Evolutionary conservation across 2,329 filamentous ascomycete genomes (phyloP), one percentile per base, ranked within the genome.

Genomic region (Onygenales sp.): DNA sequence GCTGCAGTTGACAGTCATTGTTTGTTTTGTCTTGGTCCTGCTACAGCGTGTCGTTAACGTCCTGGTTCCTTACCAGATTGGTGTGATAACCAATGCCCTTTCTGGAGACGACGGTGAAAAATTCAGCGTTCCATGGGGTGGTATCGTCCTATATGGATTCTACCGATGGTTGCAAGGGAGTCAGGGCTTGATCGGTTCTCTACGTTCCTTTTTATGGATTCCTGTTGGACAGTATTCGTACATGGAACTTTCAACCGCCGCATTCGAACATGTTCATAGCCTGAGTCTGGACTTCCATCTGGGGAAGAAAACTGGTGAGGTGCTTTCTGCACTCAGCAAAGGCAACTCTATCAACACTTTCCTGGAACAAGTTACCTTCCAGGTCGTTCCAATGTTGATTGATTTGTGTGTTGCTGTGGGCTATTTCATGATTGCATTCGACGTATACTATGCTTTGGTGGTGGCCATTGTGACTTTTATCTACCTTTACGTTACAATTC

Each of bases 171-270:
- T 97, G 13, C 93, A 97, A 70, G 93, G 93, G 2, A 85, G 83
- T 51, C 93, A 92, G 55, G 93, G 93, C 17, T 75, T 97, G 46
- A 79, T 98, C 36, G 90, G 90, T 7, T 92, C 89, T 1, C 64
- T 87, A 36, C 82, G 93, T 58, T 86, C 89, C 21, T 83, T 89
- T 38, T 76, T 98, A 36, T 98, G 93, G 93, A 93, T 98, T 50
- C 92, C 93, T 0, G 90, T 98, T 54, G 89, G 91, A 38, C 93
- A 98, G 69, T 95, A 97, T 69, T 95, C 92, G 0, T 98, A 96
- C 71, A 86, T 89, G 64, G 89, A 93, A 59, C 79, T 98, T 55
- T 95, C 91, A 5, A 93, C 93, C 2, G 91, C 93, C 13, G 89
- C 92, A 9, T 98, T 98, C 66, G 92, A 97, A 72, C 93, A 98